Evolutionary conservation across 129 eudicot species (phyloP), one percentile per base, ranked within the genome.

Genomic region (Flaveria ramosissima): DNA sequence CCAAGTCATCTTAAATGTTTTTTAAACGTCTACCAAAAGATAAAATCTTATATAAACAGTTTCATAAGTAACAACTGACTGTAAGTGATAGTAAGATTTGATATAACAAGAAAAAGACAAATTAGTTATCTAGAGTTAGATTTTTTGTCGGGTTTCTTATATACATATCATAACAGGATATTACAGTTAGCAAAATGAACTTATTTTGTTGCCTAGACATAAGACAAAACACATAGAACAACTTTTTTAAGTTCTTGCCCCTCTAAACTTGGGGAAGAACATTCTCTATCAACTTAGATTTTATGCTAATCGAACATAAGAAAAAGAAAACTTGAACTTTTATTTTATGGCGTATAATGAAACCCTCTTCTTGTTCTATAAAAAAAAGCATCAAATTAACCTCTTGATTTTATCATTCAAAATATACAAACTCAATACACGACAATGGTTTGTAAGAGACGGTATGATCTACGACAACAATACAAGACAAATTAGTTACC

Each of bases 341-440:
- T 21, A 90, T 94, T 96, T 90, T 90, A 68, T 90, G 92, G 12
- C 10, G 12, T 8, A 43, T 32, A 32, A 36, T 36, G 7, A 36
- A 20, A 71, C 88, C 94, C 84, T 92, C 98, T 78, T 92, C 98
- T 75, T 90, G 87, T 70, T 92, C 96, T 87, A 90, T 81, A 74
- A 86, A 90, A 70, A 70, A 92, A 90, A 0, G 84, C 68, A 72
- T 90, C 90, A 39, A 36, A 36, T 36, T 36, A 90, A 86, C 79
- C 90, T 92, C 7, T 92, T 96, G 43, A 92, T 90, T 85, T 92
- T 94, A 80, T 70, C 60, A 74, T 92, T 88, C 88, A 90, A 76
- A 70, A 72, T 73, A 85, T 30, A 92, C 85, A 84, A 92, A 92
- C 71, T 85, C 92, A 2, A 81, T 84, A 10, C 48, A 45, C 13